Evolutionary conservation across 441 rosid species (phyloP).

Genomic region (Bocquillonia castaneifolia): DNA sequence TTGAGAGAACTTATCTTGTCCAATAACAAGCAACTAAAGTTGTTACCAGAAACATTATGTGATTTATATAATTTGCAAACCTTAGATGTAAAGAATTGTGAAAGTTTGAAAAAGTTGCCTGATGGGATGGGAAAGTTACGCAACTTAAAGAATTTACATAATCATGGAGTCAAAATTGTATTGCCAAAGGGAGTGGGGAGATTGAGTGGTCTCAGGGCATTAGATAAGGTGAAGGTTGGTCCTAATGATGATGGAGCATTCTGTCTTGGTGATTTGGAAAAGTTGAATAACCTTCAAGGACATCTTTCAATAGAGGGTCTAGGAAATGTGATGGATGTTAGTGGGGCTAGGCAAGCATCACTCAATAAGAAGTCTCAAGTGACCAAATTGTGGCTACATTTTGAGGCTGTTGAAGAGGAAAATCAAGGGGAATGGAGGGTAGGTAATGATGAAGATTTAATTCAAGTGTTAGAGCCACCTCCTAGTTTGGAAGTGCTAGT

Average conservation of each 20-base stretch:
- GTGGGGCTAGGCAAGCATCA: constrained; percentile 4
- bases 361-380: constrained; percentile 14
- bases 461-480: not conserved
- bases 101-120: not conserved
- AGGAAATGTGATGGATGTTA: not conserved
- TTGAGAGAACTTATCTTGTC: not conserved
- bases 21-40: not conserved
- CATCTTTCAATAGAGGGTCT: not conserved
- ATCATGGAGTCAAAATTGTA: not conserved
- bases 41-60: not conserved
- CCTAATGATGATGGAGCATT: not conserved
- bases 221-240: no score
- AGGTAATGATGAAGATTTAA: not conserved
- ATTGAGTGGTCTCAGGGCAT: not conserved
- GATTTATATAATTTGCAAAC: not conserved
- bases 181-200: constrained; percentile 15
- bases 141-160: constrained; percentile 18
- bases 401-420: not conserved
- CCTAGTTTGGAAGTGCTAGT: not conserved
- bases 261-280: constrained; percentile 11
- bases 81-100: not conserved
- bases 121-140: not conserved
- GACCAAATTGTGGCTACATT: not conserved
- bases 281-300: constrained; percentile 17
- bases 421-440: not conserved